Evolutionary conservation across 139 green algal species (phyloP), one percentile per base, ranked within the genome.

Genomic region (Ettlia oleoabundans): DNA sequence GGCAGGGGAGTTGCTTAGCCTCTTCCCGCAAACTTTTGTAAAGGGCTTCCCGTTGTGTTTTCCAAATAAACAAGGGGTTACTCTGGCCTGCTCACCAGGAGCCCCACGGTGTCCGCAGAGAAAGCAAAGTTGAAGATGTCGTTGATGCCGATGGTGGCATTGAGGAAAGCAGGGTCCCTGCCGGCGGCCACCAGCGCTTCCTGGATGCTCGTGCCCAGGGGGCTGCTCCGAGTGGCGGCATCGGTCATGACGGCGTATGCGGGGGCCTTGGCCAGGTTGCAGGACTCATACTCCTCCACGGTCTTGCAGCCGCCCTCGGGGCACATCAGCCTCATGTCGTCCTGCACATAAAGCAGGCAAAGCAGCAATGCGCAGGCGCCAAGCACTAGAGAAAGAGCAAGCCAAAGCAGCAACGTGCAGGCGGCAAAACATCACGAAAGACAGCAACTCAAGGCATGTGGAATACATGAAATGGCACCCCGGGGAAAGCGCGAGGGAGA

Each of bases 291-390:
- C 19, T 86, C 63, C 5, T 76, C 72, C 10, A 86, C 19, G 9
- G 77, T 33, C 26, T 38, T 28, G 72, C 55, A 65, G 55, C 55
- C 55, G 55, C 55, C 55, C 18, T 22, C 7, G 62, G 82, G 82
- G 71, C 82, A 86, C 82, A 86, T 30, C 32, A 86, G 82, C 13
- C 61, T 63, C 41, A 86, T n/a, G 63, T 78, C 82, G 35, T 42
- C 76, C 58, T 70, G 52, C 62, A 69, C 28, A 69, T 7, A 10
- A 5, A 65, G 9, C 15, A 22, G 55, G 53, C 4, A 22, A 21
- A 15, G 2, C 19, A 38, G 61, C 61, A 67, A 67, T n/a, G 21
- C 26, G 2, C 3, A 7, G 35, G 19, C 35, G 9, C 33, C 26
- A 6, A 35, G 9, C 22, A 28, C 6, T n/a, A n/a, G n/a, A n/a